Percentiles rank a stretch among this genome's conserved stretches.
These are phyloP conservation scores for Aegilops sharonensis DNA, from an alignment of 176 grass and related monocot genomes.

Conservation along the genomic window DNA sequence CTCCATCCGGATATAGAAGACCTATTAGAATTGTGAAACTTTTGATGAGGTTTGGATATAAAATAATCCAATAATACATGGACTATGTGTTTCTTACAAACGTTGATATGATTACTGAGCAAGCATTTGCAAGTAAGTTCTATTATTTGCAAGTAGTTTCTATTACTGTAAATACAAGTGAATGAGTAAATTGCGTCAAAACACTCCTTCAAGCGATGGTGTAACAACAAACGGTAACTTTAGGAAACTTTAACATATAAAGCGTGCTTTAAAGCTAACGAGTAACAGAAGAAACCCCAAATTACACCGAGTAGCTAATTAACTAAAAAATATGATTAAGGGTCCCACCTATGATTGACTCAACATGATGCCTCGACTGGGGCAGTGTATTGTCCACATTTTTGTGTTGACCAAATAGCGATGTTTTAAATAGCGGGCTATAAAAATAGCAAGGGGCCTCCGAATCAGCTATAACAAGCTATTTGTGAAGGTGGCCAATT, in stretches of 20 bases:
- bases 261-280: too few species aligned
- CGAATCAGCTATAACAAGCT: too few species aligned
- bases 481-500: too few species aligned
- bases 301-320: not conserved
- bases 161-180: not conserved
- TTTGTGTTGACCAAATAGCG: too few species aligned
- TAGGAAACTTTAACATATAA: not conserved
- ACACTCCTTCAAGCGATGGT: too few species aligned
- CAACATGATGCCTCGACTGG: too few species aligned
- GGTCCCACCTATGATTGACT: too few species aligned
- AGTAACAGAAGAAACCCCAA: not conserved
- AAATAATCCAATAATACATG: not conserved
- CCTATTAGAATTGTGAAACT: not conserved
- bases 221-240: too few species aligned
- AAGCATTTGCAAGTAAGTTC: not conserved
- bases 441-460: too few species aligned
- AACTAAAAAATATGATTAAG: not conserved
- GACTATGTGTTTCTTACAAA: not conserved
- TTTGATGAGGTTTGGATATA: not conserved
- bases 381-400: not conserved
- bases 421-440: too few species aligned
- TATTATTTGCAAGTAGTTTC: not conserved
- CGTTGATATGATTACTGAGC: too few species aligned
- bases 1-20: not conserved
- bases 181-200: too few species aligned